Evolutionary conservation across 257 asterid species (phyloP).

Genomic region (Plantago major): DNA sequence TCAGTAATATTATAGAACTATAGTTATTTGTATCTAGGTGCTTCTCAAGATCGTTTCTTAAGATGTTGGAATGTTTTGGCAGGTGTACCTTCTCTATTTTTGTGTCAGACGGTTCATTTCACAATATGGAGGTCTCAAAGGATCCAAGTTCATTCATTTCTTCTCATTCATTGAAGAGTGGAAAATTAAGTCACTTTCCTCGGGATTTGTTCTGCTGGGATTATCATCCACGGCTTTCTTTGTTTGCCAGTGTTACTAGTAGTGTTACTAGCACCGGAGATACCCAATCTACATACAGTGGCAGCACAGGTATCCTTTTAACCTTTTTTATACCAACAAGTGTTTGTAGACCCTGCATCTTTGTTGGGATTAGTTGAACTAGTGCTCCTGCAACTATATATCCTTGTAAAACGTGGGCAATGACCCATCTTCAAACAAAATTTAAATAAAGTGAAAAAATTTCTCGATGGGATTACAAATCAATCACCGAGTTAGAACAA

Average conservation of each 20-base stretch:
- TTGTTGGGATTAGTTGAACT: constrained; percentile 18
- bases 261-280: constrained; percentile 52
- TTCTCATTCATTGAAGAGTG: constrained; percentile 41
- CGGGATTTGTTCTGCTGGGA: constrained; percentile 71
- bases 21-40: constrained; percentile 24
- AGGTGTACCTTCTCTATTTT: constrained; percentile 83
- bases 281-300: constrained; percentile 32
- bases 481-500: no score
- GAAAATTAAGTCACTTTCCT: constrained; percentile 46
- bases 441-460: no score
- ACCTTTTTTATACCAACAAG: constrained; percentile 16
- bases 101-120: constrained; percentile 78
- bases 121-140: constrained; percentile 75
- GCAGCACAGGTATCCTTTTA: constrained; percentile 37
- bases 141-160: constrained; percentile 74
- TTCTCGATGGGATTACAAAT: no score
- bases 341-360: background rate
- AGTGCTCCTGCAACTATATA: constrained; percentile 13
- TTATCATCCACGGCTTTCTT: constrained; percentile 51
- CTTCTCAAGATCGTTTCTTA: constrained; percentile 8
- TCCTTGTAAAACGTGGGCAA: constrained; percentile 9
- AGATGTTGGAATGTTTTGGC: constrained; percentile 29
- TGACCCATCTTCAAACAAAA: background rate
- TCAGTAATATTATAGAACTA: constrained; percentile 16
- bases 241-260: constrained; percentile 54